Base-by-base conservation (phyloP, 805 yeast genomes). In the Sugiyamaella smithiae region DNA sequence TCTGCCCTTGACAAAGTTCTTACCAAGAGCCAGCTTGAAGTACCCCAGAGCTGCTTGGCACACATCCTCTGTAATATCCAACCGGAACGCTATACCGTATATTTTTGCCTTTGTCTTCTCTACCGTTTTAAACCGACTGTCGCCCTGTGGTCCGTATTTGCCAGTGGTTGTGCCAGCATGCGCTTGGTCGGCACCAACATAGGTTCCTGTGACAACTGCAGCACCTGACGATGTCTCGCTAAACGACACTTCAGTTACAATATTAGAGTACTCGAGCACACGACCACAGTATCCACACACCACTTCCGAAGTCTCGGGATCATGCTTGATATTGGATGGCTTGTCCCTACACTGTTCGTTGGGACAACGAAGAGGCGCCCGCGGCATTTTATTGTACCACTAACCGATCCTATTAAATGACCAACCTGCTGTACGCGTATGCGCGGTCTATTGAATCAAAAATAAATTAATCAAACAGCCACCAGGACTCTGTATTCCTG, bases 1-100 rank as follows among this genome's bases (percentile, higher is more conserved):
- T 59, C 99, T 76, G n/a, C 99, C 99, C 66, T 91, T 96, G 20
- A 93, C 98, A 64, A 93, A 93, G 63, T 89, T 90, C 55, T 84
- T 78, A 1, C 88, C 77, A 24, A 95, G 72, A 0, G 98, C 98
- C 48, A 89, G 71, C 56, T 82, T 82, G 67, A 88, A 95, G 91
- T 96, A 88, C 50, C 85, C 87, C 57, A 80, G 77, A 0, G 97
- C 97, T 9, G 91, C 82, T 50, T 87, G 96, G 1, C 89, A 77
- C 9, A 91, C 82, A 64, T 81, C 84, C 40, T 88, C 96, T 1
- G 96, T 88, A 49, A 95, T 88, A 28, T 72, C 71, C 50, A 93
- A 72, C 2, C 88, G 87, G 37, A 76, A 74, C 0, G 97, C 96
- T 11, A 95, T 84, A 40, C 85, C 84, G 58, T 78, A 79, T 52